phyloP scores from a whole-genome alignment of 805 yeast genomes.

The Starmerella khaoyaiensis region DNA sequence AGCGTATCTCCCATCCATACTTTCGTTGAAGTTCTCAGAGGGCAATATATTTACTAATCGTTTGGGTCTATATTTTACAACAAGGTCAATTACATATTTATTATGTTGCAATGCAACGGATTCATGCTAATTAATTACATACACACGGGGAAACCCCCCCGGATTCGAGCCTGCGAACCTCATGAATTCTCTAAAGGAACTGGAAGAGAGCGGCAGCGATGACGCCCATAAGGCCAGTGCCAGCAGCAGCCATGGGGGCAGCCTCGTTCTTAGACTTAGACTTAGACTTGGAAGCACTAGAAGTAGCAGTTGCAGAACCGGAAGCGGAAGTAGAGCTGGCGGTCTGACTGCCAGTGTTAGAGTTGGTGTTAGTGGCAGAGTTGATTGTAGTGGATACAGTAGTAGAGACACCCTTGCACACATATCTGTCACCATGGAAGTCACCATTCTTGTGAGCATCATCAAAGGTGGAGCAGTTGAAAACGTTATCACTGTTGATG shows the following conservation, averaged over 20 bases:
- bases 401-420: slow-evolving; percentile 28
- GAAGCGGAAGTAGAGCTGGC: slow-evolving; percentile 10
- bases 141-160: not conserved
- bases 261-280: slow-evolving; percentile 16
- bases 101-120: too few species aligned
- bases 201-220: slow-evolving; percentile 16
- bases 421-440: slow-evolving; percentile 80
- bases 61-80: too few species aligned
- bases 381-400: slow-evolving; percentile 21
- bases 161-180: not conserved
- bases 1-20: too few species aligned
- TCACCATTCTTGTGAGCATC: slow-evolving; percentile 60
- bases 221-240: slow-evolving; percentile 18
- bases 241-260: slow-evolving; percentile 12
- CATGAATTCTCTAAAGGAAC: slow-evolving; percentile 13
- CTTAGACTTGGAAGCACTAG: slow-evolving; percentile 4
- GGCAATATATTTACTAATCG: too few species aligned
- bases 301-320: slow-evolving; percentile 6
- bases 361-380: slow-evolving; percentile 13
- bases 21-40: too few species aligned
- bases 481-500: slow-evolving; percentile 50
- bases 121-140: slow-evolving; percentile 1
- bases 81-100: too few species aligned
- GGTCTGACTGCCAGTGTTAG: slow-evolving; percentile 9
- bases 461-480: slow-evolving; percentile 71